Percentiles rank a stretch among this genome's conserved stretches.
phyloP scores from a whole-genome alignment of 768 basidiomycete genomes.

The Tubosaeta sp. region DNA sequence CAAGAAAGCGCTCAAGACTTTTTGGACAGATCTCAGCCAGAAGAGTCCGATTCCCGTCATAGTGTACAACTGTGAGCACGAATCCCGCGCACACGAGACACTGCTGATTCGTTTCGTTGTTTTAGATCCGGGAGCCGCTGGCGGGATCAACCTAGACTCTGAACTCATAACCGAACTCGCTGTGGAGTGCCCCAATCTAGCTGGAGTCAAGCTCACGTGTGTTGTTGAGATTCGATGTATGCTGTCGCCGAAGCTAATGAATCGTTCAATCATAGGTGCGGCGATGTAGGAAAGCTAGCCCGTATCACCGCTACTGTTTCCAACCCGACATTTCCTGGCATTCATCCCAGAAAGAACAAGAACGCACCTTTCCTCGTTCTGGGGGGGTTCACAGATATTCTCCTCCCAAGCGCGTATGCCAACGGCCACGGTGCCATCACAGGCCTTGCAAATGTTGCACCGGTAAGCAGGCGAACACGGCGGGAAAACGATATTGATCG shows the following conservation, averaged over 20 bases:
- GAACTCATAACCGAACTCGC: constrained; percentile 83
- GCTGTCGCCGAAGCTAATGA: constrained; percentile 2
- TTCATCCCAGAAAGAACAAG: constrained; percentile 64
- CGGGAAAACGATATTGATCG: neutral
- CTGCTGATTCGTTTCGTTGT: neutral
- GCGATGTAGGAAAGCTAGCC: constrained; percentile 87
- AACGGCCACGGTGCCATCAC: constrained; percentile 88
- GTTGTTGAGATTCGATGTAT: constrained; percentile 25
- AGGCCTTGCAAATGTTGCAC: constrained; percentile 81
- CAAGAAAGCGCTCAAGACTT: constrained; percentile 68
- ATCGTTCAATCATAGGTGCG: constrained; percentile 53
- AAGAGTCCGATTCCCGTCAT: constrained; percentile 85
- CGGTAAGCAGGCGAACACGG: constrained; percentile 41
- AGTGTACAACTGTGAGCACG: constrained; percentile 75
- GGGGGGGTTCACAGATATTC: constrained; percentile 82
- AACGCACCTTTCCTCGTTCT: constrained; percentile 76
- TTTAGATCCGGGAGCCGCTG: constrained; percentile 81
- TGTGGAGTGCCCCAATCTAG: constrained; percentile 66
- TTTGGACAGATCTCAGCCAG: constrained; percentile 70
- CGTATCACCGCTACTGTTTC: constrained; percentile 72
- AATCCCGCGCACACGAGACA: neutral
- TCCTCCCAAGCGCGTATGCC: constrained; percentile 66
- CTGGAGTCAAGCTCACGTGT: constrained; percentile 87
- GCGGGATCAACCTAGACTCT: constrained; percentile 89
- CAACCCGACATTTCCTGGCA: constrained; percentile 46